phyloP scores from a whole-genome alignment of 2,329 filamentous ascomycete species.

The Hortaea werneckii region DNA sequence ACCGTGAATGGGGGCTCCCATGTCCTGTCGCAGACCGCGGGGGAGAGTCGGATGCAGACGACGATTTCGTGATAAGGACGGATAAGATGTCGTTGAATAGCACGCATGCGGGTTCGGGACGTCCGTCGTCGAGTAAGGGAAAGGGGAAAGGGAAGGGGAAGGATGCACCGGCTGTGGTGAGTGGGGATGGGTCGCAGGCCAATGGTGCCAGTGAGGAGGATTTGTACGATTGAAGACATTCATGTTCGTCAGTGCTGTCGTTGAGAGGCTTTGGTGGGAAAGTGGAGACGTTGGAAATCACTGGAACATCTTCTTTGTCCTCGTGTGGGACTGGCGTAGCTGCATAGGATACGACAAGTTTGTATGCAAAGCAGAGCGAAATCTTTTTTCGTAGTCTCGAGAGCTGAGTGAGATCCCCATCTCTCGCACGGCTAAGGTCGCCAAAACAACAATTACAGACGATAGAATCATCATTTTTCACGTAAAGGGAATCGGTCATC shows the following conservation, averaged over 20 bases:
- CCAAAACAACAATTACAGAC: too few relatives aligned
- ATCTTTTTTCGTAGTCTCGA: too few relatives aligned
- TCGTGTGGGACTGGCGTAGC: too few relatives aligned
- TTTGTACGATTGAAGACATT: conserved; percentile 29
- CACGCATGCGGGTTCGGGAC: conserved; percentile 5
- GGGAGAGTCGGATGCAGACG: conserved; percentile 24
- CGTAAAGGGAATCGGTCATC: too few relatives aligned
- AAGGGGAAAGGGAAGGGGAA: conserved; percentile 28
- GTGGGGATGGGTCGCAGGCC: conserved; percentile 18
- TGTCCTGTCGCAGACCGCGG: conserved; percentile 1
- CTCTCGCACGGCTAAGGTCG: too few relatives aligned
- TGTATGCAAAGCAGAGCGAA: too few relatives aligned
- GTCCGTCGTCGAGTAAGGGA: conserved; percentile 1
- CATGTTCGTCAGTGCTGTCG: neutral
- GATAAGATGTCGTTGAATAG: conserved; percentile 24
- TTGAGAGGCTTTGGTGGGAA: neutral
- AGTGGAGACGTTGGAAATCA: neutral
- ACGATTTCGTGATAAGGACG: conserved; percentile 34
- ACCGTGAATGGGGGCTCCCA: neutral
- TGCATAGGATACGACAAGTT: too few relatives aligned
- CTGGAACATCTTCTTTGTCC: too few relatives aligned
- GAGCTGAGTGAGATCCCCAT: too few relatives aligned
- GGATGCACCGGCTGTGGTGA: conserved; percentile 23
- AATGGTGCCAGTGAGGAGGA: conserved; percentile 32
- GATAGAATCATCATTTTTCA: too few relatives aligned